Percentiles rank a stretch among this genome's conserved stretches.
Evolutionary conservation across 305 asterid genomes (phyloP).

Genomic region (Ilex paraguariensis): DNA sequence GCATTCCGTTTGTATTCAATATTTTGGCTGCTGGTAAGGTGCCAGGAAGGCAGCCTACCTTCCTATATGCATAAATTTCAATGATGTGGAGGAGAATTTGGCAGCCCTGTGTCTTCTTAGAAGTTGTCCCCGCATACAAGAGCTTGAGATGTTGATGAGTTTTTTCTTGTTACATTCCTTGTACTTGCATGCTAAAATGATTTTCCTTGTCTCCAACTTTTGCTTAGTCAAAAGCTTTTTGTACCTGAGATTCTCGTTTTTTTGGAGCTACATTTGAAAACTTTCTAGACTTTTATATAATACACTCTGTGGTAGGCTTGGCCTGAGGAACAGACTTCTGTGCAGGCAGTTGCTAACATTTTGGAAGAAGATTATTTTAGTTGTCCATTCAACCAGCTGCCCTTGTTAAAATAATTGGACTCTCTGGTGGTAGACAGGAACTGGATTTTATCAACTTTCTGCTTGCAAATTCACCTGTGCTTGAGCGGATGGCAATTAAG

Average conservation of each 20-base stretch:
- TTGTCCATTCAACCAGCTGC: constrained; percentile 47
- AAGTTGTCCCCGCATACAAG: constrained; percentile 87
- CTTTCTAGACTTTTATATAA: neutral
- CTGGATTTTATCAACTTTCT: constrained; percentile 66
- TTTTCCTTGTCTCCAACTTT: neutral
- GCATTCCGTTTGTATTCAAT: constrained; percentile 31
- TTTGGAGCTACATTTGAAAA: neutral
- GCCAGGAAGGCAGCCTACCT: constrained; percentile 73
- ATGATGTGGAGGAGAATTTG: constrained; percentile 58
- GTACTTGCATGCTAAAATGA: neutral
- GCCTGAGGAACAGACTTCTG: constrained; percentile 45
- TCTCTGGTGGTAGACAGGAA: constrained; percentile 59
- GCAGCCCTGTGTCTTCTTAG: constrained; percentile 87
- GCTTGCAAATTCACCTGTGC: constrained; percentile 68
- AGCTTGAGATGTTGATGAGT: constrained; percentile 90
- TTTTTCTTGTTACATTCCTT: constrained; percentile 7
- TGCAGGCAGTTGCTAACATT: constrained; percentile 17
- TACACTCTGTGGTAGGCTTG: constrained; percentile 55
- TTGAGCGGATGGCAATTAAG: constrained; percentile 78
- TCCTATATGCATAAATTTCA: constrained; percentile 73
- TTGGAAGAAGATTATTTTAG: constrained; percentile 35
- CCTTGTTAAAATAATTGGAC: constrained; percentile 65
- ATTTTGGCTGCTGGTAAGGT: constrained; percentile 76
- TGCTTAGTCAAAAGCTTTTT: neutral
- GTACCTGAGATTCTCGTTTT: neutral